Conservation (phyloP, 2,329 filamentous ascomycete species). For the Aspergillus sp. region DNA sequence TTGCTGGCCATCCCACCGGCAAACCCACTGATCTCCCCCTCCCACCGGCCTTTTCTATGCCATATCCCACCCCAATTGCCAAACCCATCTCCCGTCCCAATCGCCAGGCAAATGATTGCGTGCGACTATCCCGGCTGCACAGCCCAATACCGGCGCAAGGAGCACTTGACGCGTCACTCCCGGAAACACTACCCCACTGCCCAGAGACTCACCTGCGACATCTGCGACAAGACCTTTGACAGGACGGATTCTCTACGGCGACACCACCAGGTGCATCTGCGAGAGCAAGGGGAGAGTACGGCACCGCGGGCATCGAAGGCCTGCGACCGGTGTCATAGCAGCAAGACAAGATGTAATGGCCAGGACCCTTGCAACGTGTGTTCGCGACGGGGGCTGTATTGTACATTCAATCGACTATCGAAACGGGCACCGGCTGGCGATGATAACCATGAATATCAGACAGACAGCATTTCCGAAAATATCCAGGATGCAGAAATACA, state of each 20-base stretch:
- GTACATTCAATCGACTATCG: neutral
- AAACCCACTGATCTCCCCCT: neutral
- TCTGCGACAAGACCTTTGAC: neutral
- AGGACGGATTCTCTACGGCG: neutral
- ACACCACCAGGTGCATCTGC: neutral
- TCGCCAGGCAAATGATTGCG: neutral
- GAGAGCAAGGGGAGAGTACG: neutral
- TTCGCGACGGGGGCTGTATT: neutral
- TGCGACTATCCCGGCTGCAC: constrained; percentile 13
- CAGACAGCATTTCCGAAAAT: neutral
- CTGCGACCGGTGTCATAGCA: neutral
- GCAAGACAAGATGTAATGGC: constrained; percentile 1
- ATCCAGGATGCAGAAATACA: neutral
- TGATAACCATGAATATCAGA: neutral
- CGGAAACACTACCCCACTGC: neutral
- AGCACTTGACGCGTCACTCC: constrained; percentile 17
- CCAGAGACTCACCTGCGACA: neutral
- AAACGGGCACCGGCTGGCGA: neutral
- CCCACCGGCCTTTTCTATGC: neutral
- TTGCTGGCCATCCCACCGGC: neutral
- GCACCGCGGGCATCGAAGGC: neutral
- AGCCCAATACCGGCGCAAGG: constrained; percentile 16
- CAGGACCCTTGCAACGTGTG: neutral
- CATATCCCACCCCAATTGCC: neutral
- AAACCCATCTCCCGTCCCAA: neutral